Percentiles rank a stretch among this genome's conserved stretches.
Evolutionary conservation across 2,329 filamentous ascomycete species (phyloP).

Genomic region (Claviceps capensis): DNA sequence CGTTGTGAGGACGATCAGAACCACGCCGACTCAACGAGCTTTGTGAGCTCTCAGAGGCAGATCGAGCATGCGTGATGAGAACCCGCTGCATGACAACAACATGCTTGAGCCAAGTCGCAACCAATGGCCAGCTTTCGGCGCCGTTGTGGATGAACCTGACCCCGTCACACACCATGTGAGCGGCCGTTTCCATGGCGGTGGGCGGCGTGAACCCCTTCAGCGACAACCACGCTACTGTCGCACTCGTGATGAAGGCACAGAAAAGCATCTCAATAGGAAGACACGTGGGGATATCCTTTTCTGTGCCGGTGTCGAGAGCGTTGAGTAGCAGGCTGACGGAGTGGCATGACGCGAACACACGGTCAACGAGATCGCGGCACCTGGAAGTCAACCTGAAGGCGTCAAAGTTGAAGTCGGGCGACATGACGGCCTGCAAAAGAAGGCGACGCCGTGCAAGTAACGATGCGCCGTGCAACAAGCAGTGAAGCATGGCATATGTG

Average conservation of each 20-base stretch:
- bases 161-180: conserved; percentile 42
- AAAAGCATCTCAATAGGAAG: conserved; percentile 53
- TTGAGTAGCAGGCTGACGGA: conserved; percentile 42
- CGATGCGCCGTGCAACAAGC: conserved; percentile 44
- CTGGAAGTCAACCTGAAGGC: conserved; percentile 36
- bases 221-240: conserved; percentile 48
- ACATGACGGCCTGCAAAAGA: conserved; percentile 42
- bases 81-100: conserved; percentile 45
- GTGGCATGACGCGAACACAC: conserved; percentile 44
- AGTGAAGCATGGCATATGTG: conserved; percentile 50
- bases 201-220: conserved; percentile 44
- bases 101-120: conserved; percentile 45
- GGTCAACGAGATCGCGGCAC: conserved; percentile 39
- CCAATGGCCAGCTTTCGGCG: conserved; percentile 45
- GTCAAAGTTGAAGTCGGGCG: conserved; percentile 38
- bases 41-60: conserved; percentile 13
- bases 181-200: conserved; percentile 42
- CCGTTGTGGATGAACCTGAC: conserved; percentile 45
- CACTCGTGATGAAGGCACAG: conserved; percentile 46
- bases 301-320: conserved; percentile 40
- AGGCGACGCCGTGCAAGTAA: conserved; percentile 48
- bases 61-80: conserved; percentile 36
- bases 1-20: conserved; percentile 14
- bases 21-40: conserved; percentile 14
- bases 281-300: conserved; percentile 45